phyloP scores from a whole-genome alignment of 331 rosid genomes.

The Pyrus hybrid region DNA sequence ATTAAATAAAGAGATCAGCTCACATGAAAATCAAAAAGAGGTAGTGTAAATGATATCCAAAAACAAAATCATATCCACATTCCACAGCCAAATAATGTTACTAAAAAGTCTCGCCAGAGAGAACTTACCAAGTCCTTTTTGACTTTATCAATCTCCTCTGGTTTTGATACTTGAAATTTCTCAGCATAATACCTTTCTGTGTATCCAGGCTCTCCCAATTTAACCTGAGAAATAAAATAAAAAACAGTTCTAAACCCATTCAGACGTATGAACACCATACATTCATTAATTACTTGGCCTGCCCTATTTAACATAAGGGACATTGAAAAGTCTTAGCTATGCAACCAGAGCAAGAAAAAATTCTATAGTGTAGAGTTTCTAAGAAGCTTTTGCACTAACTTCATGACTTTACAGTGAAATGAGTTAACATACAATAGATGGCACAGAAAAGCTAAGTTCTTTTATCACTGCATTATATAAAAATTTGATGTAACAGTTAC shows the following conservation, averaged over 20 bases:
- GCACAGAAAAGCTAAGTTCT: neutral
- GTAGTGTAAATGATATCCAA: neutral
- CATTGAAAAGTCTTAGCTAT: neutral
- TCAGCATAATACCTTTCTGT: conserved; percentile 90
- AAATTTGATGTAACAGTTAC: neutral
- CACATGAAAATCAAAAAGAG: neutral
- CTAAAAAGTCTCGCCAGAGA: neutral
- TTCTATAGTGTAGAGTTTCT: neutral
- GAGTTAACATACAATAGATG: neutral
- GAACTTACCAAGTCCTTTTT: conserved; percentile 45
- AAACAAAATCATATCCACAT: neutral
- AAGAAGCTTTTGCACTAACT: neutral
- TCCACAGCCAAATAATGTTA: neutral
- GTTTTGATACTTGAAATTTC: conserved; percentile 56
- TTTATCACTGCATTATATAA: neutral
- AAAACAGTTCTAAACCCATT: neutral
- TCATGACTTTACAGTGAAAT: neutral
- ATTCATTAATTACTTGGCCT: neutral
- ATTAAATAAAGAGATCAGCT: neutral
- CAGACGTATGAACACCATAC: neutral
- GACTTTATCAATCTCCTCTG: conserved; percentile 55
- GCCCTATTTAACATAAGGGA: neutral
- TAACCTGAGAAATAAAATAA: conserved; percentile 45
- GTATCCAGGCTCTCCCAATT: conserved; percentile 94
- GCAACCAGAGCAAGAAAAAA: neutral